A percentile compares a stretch with the other conserved stretches of the same genome.
These are phyloP conservation scores for Chrysosphaeria jannelii DNA, from an alignment of 2,329 filamentous ascomycete genomes.

Conservation along the genomic window DNA sequence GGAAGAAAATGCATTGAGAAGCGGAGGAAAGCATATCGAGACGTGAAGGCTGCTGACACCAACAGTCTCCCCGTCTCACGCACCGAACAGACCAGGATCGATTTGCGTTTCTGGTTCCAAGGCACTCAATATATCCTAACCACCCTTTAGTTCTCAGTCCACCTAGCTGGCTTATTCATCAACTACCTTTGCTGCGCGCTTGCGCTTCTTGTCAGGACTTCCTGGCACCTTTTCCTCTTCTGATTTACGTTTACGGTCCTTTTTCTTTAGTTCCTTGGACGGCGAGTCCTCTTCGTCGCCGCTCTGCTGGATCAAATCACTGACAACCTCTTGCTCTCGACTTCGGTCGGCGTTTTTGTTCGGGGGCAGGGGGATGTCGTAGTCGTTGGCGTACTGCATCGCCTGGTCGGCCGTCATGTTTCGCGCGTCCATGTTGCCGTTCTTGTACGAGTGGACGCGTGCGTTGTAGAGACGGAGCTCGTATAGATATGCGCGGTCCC, in stretches of 20 bases:
- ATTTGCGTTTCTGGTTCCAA: conserved; percentile 7
- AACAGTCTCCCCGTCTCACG: conserved; percentile 5
- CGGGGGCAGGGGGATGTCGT: conserved; percentile 21
- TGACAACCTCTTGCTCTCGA: conserved; percentile 24
- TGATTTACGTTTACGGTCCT: conserved; percentile 24
- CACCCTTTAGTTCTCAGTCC: conserved; percentile 15
- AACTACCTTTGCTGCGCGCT: conserved; percentile 24
- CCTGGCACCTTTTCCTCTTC: conserved; percentile 14
- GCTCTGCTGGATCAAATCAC: conserved; percentile 23
- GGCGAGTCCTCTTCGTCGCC: conserved; percentile 14
- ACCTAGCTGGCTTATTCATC: conserved; percentile 28
- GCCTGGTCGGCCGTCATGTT: conserved; percentile 31
- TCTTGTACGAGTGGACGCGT: conserved; percentile 32
- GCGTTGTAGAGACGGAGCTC: conserved; percentile 35
- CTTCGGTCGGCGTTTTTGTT: conserved; percentile 14
- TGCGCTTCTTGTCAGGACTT: conserved; percentile 32
- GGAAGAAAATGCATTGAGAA: background rate
- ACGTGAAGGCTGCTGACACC: too few relatives aligned
- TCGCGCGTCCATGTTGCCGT: conserved; percentile 24
- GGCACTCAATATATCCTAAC: conserved; percentile 7
- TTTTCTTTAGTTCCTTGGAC: conserved; percentile 25
- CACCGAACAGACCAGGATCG: conserved; percentile 8
- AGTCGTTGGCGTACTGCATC: conserved; percentile 26
- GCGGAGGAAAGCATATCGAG: background rate
- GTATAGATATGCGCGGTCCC: conserved; percentile 37